Conservation (phyloP, 306 rosid genomes). For the Rubus parviflorus region DNA sequence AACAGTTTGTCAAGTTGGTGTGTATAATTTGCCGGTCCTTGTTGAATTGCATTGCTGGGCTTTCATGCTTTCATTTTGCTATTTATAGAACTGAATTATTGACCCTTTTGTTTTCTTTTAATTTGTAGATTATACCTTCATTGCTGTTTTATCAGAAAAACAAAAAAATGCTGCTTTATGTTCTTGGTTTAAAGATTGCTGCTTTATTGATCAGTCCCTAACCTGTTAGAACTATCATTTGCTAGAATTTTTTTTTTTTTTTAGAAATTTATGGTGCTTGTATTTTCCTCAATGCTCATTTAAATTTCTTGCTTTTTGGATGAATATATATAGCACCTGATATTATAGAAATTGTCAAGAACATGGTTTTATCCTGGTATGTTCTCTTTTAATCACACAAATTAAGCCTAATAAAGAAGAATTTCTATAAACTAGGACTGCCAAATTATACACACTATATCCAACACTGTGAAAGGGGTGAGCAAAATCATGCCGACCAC, state of each 20-base stretch:
- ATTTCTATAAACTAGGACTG: constrained; percentile 43
- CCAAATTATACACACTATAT: constrained; percentile 45
- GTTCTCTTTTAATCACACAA: constrained; percentile 30
- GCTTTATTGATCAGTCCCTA: not conserved
- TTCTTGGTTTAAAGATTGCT: constrained; percentile 7
- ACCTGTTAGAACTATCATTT: not conserved
- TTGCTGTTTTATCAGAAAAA: not conserved
- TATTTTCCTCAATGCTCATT: not conserved
- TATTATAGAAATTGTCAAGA: not conserved
- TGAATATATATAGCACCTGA: not conserved
- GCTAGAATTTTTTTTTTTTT: not conserved
- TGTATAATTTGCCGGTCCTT: too few species aligned
- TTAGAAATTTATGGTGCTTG: not conserved
- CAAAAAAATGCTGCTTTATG: not conserved
- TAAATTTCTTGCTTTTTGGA: constrained; percentile 1
- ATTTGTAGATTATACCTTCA: not conserved
- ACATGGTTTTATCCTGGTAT: constrained; percentile 17
- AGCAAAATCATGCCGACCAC: constrained; percentile 56
- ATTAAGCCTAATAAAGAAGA: constrained; percentile 31
- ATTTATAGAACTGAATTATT: not conserved
- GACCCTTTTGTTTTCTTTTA: not conserved
- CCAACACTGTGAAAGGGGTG: constrained; percentile 50
- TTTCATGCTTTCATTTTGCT: not conserved
- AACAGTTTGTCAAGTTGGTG: not conserved
- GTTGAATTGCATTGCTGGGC: not conserved